Conservation (phyloP, 805 yeast genomes). For the Brettanomyces naardenensis region DNA sequence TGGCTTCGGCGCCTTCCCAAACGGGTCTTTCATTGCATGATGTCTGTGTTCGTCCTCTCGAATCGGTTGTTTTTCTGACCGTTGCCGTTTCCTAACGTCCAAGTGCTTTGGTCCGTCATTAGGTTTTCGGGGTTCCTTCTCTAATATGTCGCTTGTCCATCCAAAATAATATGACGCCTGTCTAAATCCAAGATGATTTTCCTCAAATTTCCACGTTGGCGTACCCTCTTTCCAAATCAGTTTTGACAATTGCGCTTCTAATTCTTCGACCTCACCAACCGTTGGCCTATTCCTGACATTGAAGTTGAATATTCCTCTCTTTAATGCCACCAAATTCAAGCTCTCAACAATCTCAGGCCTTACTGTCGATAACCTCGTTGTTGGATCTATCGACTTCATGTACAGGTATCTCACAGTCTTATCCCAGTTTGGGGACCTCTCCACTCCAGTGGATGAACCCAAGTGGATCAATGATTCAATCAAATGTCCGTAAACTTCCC, state of each 20-base stretch:
- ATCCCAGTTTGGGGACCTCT: conserved; percentile 10
- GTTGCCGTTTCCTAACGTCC: too few relatives aligned
- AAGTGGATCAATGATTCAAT: neutral
- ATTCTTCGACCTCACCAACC: conserved; percentile 7
- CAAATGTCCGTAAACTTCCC: neutral
- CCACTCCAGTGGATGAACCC: neutral
- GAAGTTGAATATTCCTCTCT: conserved; percentile 4
- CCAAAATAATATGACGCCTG: conserved; percentile 14
- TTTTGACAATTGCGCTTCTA: conserved; percentile 6
- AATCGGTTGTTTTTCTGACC: too few relatives aligned
- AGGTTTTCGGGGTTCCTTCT: too few relatives aligned
- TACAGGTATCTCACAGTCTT: conserved; percentile 12
- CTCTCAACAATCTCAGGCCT: neutral
- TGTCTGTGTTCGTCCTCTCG: too few relatives aligned
- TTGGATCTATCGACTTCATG: conserved; percentile 8
- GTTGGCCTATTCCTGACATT: conserved; percentile 11
- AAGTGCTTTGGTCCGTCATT: too few relatives aligned
- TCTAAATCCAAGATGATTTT: conserved; percentile 11
- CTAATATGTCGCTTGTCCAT: too few relatives aligned
- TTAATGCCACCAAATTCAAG: conserved; percentile 1
- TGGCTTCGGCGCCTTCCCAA: neutral
- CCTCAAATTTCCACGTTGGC: conserved; percentile 12
- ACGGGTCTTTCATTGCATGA: too few relatives aligned
- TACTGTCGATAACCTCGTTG: neutral
- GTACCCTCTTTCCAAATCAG: conserved; percentile 12